Evolutionary conservation across 2,329 filamentous ascomycete species (phyloP).

Genomic region (Ascochyta viciae-villosae): DNA sequence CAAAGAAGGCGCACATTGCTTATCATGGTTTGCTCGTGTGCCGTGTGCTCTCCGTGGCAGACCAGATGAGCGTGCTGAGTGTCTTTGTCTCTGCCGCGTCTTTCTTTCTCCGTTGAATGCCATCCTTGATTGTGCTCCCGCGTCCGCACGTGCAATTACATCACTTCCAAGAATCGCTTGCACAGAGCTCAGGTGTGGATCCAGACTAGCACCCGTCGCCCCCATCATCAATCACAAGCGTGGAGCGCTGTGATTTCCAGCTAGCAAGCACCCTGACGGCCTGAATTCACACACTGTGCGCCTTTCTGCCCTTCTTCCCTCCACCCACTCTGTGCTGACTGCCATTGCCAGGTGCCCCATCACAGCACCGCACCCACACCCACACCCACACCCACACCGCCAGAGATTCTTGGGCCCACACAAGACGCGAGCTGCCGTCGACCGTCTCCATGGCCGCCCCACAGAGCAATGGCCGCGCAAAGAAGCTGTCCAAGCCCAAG

Average conservation of each 20-base stretch:
- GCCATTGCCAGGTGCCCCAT: conserved; percentile 1
- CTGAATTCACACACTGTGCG: conserved; percentile 2
- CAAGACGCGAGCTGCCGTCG: conserved; percentile 26
- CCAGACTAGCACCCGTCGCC: conserved; percentile 21
- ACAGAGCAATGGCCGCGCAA: conserved; percentile 47
- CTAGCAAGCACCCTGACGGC: conserved; percentile 8
- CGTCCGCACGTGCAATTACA: conserved; percentile 40
- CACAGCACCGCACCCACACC: conserved; percentile 5
- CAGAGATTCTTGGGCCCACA: conserved; percentile 5
- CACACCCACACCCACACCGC: neutral
- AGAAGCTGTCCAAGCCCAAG: conserved; percentile 42
- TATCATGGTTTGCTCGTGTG: neutral
- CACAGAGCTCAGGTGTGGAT: conserved; percentile 27
- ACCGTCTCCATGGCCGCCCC: conserved; percentile 43
- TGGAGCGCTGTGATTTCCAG: conserved; percentile 15
- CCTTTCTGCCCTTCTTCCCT: neutral
- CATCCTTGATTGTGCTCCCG: conserved; percentile 24
- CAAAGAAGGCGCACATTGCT: no score
- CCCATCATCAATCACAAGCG: conserved; percentile 20
- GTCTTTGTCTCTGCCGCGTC: conserved; percentile 2
- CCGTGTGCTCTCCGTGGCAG: neutral
- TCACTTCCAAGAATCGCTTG: conserved; percentile 22
- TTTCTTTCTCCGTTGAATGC: conserved; percentile 4
- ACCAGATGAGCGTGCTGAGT: neutral
- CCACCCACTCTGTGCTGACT: conserved; percentile 1